These are phyloP conservation scores for Cronartium quercuum DNA, from an alignment of 1,284 basidiomycete species.

Conservation along the genomic window DNA sequence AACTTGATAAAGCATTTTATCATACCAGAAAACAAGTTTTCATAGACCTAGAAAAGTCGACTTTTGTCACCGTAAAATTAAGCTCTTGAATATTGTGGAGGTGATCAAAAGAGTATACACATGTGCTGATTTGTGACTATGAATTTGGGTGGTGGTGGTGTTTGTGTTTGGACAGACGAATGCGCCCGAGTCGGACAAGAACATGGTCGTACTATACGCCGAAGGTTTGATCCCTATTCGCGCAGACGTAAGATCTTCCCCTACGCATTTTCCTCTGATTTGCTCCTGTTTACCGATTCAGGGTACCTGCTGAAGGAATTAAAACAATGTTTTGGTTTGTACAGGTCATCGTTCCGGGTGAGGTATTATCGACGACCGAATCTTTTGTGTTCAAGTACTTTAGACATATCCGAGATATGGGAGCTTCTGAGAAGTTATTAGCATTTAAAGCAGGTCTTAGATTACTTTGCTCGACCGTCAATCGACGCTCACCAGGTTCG, in stretches of 20 bases:
- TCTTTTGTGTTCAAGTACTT: slow-evolving; percentile 29
- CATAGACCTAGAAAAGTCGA: too few relatives aligned
- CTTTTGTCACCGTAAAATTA: too few relatives aligned
- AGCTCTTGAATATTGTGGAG: too few relatives aligned
- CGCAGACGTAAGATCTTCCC: slow-evolving; percentile 14
- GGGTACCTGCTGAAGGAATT: not conserved
- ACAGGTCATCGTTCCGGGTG: slow-evolving; percentile 29
- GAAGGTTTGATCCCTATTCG: slow-evolving; percentile 24
- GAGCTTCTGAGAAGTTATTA: slow-evolving; percentile 2
- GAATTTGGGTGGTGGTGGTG: too few relatives aligned
- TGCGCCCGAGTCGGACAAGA: slow-evolving; percentile 22
- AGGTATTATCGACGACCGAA: slow-evolving; percentile 15
- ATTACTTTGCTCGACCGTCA: slow-evolving; percentile 33
- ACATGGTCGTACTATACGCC: slow-evolving; percentile 21
- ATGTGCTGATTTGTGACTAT: too few relatives aligned
- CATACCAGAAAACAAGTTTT: too few relatives aligned
- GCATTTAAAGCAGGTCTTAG: slow-evolving; percentile 22
- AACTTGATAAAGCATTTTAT: too few relatives aligned
- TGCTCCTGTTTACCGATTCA: too few relatives aligned
- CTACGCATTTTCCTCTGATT: not conserved
- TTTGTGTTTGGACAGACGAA: too few relatives aligned
- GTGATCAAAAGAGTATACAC: too few relatives aligned
- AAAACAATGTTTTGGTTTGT: not conserved
- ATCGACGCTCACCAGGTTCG: slow-evolving; percentile 19
- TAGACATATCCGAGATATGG: slow-evolving; percentile 8